Base-by-base conservation (phyloP, 495 filamentous ascomycete genomes). In the Astrocystis sublimbata region DNA sequence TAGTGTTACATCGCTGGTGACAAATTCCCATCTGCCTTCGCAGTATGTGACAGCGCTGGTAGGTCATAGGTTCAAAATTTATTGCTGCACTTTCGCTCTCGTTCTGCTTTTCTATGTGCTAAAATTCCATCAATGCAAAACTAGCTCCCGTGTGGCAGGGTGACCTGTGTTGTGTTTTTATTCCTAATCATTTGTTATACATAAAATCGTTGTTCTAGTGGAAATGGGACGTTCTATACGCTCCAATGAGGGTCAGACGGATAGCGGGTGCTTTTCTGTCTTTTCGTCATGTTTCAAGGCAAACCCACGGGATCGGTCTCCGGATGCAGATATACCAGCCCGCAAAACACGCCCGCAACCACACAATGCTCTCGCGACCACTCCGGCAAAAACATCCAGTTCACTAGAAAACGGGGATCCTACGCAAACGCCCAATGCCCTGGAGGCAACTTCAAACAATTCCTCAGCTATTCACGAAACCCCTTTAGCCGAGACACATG, bases 161-260 rank as follows among this genome's bases (percentile, higher is more conserved):
- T n/a, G n/a, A n/a, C n/a, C n/a, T n/a, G n/a, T n/a, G n/a, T n/a
- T n/a, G n/a, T n/a, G n/a, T n/a, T n/a, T n/a, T n/a, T n/a, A n/a
- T n/a, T n/a, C n/a, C n/a, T n/a, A n/a, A n/a, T n/a, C n/a, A n/a
- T n/a, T n/a, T n/a, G n/a, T n/a, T n/a, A n/a, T n/a, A n/a, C n/a
- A n/a, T n/a, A n/a, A n/a, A n/a, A n/a, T n/a, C n/a, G n/a, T n/a
- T n/a, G n/a, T n/a, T n/a, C n/a, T n/a, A n/a, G n/a, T n/a, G n/a
- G 46, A 50, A 31, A 50, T 50, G 46, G 46, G n/a, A 17, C 26
- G 46, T 26, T 50, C 46, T 4, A 26, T 50, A n/a, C 46, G 28
- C 46, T 30, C 46, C n/a, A n/a, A n/a, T n/a, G n/a, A n/a, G 46
- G 23, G 31, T 3, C 26, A 35, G n/a, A 30, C 2, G 15, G 30